These are phyloP conservation scores for Cicer cuneatum DNA, from an alignment of 306 rosid genomes.

Conservation along the genomic window DNA sequence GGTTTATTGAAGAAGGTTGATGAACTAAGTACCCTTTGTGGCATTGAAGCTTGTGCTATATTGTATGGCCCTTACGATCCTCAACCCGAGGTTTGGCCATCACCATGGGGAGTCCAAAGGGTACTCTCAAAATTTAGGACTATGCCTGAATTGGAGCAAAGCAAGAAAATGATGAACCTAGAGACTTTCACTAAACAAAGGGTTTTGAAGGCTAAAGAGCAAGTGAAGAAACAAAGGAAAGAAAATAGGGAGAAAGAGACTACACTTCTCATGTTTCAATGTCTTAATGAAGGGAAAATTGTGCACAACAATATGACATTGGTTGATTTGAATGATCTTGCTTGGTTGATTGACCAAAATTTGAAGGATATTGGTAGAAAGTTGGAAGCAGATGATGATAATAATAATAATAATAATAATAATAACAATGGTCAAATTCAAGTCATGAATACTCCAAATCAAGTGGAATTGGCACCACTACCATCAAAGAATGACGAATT, in stretches of 20 bases:
- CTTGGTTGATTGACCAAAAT: constrained; percentile 39
- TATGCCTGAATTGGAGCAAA: constrained; percentile 36
- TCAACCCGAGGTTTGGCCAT: constrained; percentile 50
- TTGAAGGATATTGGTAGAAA: constrained; percentile 19
- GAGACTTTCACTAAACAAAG: constrained; percentile 41
- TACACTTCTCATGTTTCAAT: constrained; percentile 35
- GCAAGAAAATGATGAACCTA: constrained; percentile 50
- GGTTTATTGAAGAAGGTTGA: constrained; percentile 46
- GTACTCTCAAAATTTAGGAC: constrained; percentile 32
- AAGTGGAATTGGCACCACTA: background rate
- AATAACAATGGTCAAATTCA: background rate
- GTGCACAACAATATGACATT: background rate
- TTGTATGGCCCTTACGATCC: constrained; percentile 42
- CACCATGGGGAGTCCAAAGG: constrained; percentile 30
- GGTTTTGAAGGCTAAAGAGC: constrained; percentile 32
- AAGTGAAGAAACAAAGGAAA: constrained; percentile 21
- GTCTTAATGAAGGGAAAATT: constrained; percentile 28
- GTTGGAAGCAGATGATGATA: constrained; percentile 7
- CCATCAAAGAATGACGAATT: no score
- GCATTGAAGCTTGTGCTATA: constrained; percentile 49
- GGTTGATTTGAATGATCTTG: constrained; percentile 39
- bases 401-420: no score
- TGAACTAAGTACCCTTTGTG: constrained; percentile 52
- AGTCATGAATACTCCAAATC: background rate
- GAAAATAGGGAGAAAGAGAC: constrained; percentile 43